Evolutionary conservation across 441 rosid genomes (phyloP), one percentile per base, ranked within the genome.

Genomic region (Adansonia madagascariensis): DNA sequence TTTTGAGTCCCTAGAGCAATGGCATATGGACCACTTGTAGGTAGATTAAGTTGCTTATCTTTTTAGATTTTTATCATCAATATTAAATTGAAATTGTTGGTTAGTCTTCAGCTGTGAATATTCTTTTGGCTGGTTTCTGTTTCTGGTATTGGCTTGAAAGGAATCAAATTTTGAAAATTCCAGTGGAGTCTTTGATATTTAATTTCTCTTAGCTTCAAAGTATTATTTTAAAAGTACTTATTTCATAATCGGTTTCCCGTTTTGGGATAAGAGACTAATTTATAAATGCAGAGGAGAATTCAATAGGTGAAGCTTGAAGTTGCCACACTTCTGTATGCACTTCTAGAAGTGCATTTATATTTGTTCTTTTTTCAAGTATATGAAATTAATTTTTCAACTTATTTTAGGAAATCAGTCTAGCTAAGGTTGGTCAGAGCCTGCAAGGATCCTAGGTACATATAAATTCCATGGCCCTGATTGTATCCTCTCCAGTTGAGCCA

Each of bases 1-100:
- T 47, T 44, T 66, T 35, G 69, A 66, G 31, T 17, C n/a, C n/a
- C 4, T 18, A 44, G 53, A 66, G 71, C 31, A 44, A 44, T 66
- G 46, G 17, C 9, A 9, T 8, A 65, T 65, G 50, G 24, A 65
- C 12, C 49, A 65, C 35, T 22, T 59, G 35, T 59, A 10, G 39
- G 39, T 9, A 5, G 11, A 41, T 41, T 65, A 65, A 14, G 49
- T 17, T 41, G 20, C 70, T n/a, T 65, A n/a, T 41, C 50, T 17
- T 65, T 66, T 64, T 43, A 0, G 9, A n/a, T 17, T 66, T 66
- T 66, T 66, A 43, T 66, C 22, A 41, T 41, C 24, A 17, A 41
- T 9, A 65, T 7, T 39, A 8, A 41, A 64, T 39, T 39, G 12
- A 41, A 64, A n/a, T 63, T 15, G 46, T 63, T 63, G 8, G 18